phyloP scores from a whole-genome alignment of 2,329 filamentous ascomycete species.

The Neofusicoccum umdonicola region DNA sequence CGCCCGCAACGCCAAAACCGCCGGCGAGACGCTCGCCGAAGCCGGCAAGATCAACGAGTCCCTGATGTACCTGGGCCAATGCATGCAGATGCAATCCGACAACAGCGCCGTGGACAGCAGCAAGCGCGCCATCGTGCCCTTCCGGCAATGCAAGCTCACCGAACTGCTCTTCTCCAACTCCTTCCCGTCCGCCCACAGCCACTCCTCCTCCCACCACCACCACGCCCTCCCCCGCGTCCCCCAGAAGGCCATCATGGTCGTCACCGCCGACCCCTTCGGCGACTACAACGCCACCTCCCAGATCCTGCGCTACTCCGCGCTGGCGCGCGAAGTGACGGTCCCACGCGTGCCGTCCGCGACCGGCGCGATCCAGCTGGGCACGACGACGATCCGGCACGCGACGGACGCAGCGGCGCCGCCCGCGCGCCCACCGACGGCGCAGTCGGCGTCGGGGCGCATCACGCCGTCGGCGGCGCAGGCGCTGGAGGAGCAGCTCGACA shows the following conservation, averaged over 20 bases:
- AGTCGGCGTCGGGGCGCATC: conserved; percentile 28
- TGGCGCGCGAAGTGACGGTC: conserved; percentile 89
- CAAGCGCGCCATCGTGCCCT: conserved; percentile 70
- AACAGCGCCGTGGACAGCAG: conserved; percentile 63
- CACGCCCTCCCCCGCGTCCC: conserved; percentile 55
- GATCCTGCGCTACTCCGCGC: conserved; percentile 88
- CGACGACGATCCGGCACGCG: conserved; percentile 28
- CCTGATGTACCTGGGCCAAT: conserved; percentile 96
- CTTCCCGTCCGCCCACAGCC: conserved; percentile 41
- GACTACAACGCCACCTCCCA: conserved; percentile 97
- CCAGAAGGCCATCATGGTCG: conserved; percentile 92
- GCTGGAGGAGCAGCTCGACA: conserved; percentile 70
- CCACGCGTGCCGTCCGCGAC: conserved; percentile 83
- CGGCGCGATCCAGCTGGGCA: conserved; percentile 58
- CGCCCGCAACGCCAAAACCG: conserved; percentile 88
- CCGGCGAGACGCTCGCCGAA: conserved; percentile 86
- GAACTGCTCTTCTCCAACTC: conserved; percentile 54
- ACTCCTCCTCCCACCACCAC: conserved; percentile 32
- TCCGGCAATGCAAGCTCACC: conserved; percentile 58
- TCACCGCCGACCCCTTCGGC: conserved; percentile 86
- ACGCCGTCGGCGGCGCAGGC: conserved; percentile 42
- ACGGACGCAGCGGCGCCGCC: conserved; percentile 37
- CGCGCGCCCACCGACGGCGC: conserved; percentile 26
- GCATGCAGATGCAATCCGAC: conserved; percentile 90
- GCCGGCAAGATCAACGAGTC: conserved; percentile 98